A percentile compares a stretch with the other conserved stretches of the same genome.
Evolutionary conservation across 2,329 filamentous ascomycete genomes (phyloP).

Genomic region (Colletotrichum theobromicola): DNA sequence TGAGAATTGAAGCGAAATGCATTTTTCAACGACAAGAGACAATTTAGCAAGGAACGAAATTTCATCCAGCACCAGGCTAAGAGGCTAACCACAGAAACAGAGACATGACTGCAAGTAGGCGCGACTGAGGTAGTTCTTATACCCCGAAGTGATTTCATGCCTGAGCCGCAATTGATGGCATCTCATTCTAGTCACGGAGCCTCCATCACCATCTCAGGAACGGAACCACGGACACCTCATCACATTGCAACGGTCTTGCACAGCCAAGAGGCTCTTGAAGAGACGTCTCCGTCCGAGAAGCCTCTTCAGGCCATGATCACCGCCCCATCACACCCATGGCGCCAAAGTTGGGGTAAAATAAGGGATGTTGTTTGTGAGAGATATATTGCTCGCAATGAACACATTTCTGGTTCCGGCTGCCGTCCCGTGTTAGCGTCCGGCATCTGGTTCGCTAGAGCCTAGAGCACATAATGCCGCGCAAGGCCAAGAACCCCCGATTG

Average conservation of each 20-base stretch:
- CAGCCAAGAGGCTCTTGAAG: neutral
- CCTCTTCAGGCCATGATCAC: neutral
- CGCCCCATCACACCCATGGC: neutral
- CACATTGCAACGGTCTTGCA: neutral
- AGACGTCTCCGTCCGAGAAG: neutral
- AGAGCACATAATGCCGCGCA: neutral
- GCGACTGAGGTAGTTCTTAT: neutral
- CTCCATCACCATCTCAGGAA: neutral
- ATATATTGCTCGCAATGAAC: neutral
- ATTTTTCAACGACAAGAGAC: neutral
- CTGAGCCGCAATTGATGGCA: neutral
- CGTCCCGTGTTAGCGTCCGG: neutral
- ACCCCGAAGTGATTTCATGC: neutral
- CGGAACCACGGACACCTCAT: neutral
- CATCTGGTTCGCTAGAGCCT: neutral
- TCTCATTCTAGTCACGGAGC: neutral
- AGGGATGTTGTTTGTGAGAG: neutral
- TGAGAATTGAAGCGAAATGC: conserved; percentile 19
- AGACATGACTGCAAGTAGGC: neutral
- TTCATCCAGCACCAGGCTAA: neutral
- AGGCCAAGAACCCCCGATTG: conserved; percentile 10
- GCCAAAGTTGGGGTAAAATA: neutral
- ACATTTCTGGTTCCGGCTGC: neutral
- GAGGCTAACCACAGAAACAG: neutral
- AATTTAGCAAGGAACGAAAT: neutral